Evolutionary conservation across 129 eudicot species (phyloP).

Genomic region (Erigeron canadensis): DNA sequence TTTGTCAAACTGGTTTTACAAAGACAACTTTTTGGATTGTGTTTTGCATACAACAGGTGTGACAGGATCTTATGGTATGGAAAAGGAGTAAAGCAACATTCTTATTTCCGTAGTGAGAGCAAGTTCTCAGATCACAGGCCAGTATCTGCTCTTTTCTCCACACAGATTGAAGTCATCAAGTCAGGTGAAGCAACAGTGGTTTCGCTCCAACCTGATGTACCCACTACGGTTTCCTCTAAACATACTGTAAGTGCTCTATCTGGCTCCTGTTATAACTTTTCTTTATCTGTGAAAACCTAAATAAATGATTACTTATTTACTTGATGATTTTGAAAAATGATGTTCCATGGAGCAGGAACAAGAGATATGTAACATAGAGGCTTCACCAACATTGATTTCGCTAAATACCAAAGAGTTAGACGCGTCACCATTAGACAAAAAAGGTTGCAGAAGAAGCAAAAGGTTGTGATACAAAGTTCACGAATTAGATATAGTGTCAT

Average conservation of each 20-base stretch:
- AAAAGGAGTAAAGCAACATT: constrained; percentile 81
- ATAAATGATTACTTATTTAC: background rate
- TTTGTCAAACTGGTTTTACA: background rate
- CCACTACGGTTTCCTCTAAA: constrained; percentile 29
- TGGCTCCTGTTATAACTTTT: constrained; percentile 14
- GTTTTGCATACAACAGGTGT: constrained; percentile 58
- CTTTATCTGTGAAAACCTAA: constrained; percentile 6
- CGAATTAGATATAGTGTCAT: constrained; percentile 23
- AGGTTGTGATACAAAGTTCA: constrained; percentile 21
- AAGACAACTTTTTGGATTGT: too few relatives aligned
- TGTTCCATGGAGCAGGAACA: constrained; percentile 30
- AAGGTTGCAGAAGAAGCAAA: constrained; percentile 32
- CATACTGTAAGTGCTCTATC: constrained; percentile 40
- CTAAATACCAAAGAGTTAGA: constrained; percentile 40
- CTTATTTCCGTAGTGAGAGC: constrained; percentile 79
- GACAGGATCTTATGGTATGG: constrained; percentile 96
- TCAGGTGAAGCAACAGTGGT: constrained; percentile 38
- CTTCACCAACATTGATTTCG: constrained; percentile 42
- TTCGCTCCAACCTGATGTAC: constrained; percentile 28
- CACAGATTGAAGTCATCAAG: constrained; percentile 54
- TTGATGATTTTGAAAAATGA: constrained; percentile 9
- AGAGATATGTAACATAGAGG: constrained; percentile 30
- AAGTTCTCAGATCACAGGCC: constrained; percentile 94
- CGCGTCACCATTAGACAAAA: constrained; percentile 33
- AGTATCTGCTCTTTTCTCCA: constrained; percentile 77